A percentile compares a stretch with the other conserved stretches of the same genome.
These are phyloP conservation scores for Quercus wislizeni DNA, from an alignment of 306 rosid genomes.

Conservation along the genomic window DNA sequence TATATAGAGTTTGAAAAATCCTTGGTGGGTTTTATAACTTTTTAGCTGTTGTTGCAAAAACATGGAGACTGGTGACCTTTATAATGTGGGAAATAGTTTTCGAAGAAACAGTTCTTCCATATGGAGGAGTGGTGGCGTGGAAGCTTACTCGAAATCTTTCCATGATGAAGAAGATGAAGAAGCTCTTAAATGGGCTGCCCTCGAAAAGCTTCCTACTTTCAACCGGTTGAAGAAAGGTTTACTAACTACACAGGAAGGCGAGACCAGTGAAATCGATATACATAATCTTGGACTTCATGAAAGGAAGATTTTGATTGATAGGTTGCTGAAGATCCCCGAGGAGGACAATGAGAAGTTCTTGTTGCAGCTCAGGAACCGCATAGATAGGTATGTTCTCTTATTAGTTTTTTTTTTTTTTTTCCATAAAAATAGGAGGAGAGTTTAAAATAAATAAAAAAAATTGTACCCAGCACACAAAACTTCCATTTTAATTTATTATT, in stretches of 20 bases:
- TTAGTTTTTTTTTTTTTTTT: background rate
- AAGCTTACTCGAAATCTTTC: slow-evolving; percentile 19
- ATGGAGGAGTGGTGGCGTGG: slow-evolving; percentile 13
- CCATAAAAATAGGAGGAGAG: too few species aligned
- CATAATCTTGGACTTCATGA: slow-evolving; percentile 15
- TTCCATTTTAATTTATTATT: too few species aligned
- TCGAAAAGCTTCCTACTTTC: slow-evolving; percentile 35
- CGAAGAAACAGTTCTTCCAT: slow-evolving; percentile 10
- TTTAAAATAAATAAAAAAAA: too few species aligned
- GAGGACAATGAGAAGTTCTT: slow-evolving; percentile 36
- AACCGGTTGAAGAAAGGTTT: slow-evolving; percentile 32
- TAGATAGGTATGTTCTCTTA: slow-evolving; percentile 18
- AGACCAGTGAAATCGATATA: slow-evolving; percentile 18
- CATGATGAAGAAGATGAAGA: slow-evolving; percentile 31
- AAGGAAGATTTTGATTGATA: slow-evolving; percentile 35
- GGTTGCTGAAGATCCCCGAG: slow-evolving; percentile 29
- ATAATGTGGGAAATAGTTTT: slow-evolving; percentile 4
- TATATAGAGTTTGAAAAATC: background rate
- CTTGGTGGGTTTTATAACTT: slow-evolving; percentile 12
- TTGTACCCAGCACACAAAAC: too few species aligned
- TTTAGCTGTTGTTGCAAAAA: background rate
- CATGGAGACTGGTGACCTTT: background rate
- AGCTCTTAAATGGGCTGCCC: slow-evolving; percentile 40
- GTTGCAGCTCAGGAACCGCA: slow-evolving; percentile 20
- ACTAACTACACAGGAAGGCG: slow-evolving; percentile 10